These are phyloP conservation scores for Sclerospora graminicola DNA, from an alignment of 352 stramenopile species.

Conservation along the genomic window DNA sequence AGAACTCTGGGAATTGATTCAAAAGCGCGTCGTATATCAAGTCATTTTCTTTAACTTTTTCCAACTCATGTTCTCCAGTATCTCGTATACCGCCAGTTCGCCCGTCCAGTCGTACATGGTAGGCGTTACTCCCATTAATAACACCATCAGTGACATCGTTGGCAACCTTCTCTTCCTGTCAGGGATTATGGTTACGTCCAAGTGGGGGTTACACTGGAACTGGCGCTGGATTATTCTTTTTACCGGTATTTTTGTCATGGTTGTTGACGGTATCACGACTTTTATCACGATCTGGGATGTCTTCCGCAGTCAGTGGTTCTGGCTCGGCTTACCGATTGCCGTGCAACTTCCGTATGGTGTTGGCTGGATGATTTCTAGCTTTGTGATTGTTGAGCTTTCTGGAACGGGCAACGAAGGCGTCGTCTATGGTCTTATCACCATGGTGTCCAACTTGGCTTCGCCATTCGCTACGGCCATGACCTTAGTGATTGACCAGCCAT, in stretches of 20 bases:
- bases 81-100: constrained; percentile 22
- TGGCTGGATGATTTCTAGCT: constrained; percentile 30
- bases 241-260: constrained; percentile 15
- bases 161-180: constrained; percentile 22
- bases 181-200: constrained; percentile 24
- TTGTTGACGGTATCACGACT: constrained; percentile 18
- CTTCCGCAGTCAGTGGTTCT: constrained; percentile 28
- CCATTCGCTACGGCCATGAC: constrained; percentile 24
- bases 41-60: constrained; percentile 24
- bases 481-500: constrained; percentile 21
- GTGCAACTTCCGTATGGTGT: constrained; percentile 28
- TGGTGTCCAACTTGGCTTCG: constrained; percentile 22
- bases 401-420: constrained; percentile 31
- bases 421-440: constrained; percentile 30
- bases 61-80: constrained; percentile 28
- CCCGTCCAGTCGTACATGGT: constrained; percentile 28
- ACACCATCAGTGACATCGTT: constrained; percentile 21
- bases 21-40: constrained; percentile 19
- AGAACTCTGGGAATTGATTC: constrained; percentile 21
- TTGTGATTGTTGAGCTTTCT: constrained; percentile 28
- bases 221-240: constrained; percentile 28
- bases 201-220: constrained; percentile 21
- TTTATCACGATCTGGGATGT: constrained; percentile 26
- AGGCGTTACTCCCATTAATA: constrained; percentile 24
- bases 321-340: constrained; percentile 21